phyloP scores from a whole-genome alignment of 306 rosid genomes.

The Vachellia collinsii region DNA sequence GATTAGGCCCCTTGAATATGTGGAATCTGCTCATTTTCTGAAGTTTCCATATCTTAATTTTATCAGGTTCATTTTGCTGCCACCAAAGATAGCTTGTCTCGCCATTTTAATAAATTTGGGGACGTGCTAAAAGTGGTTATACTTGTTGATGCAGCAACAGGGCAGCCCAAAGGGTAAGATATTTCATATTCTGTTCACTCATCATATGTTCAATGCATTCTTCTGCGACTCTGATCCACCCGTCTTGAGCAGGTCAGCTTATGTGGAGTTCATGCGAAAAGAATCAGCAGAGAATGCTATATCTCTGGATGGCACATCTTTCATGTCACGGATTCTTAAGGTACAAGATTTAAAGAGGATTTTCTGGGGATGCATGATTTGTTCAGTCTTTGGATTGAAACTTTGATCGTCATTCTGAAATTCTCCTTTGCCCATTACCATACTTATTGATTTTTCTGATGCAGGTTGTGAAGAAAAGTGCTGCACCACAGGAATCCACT shows the following conservation, averaged over 20 bases:
- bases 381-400: background rate
- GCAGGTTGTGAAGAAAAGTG: conserved; percentile 78
- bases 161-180: conserved; percentile 89
- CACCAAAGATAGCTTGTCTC: conserved; percentile 83
- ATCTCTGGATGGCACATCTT: conserved; percentile 90
- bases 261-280: conserved; percentile 90
- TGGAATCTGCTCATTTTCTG: conserved; percentile 37
- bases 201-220: conserved; percentile 4
- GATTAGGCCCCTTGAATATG: background rate
- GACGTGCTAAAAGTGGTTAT: conserved; percentile 83
- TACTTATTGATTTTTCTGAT: background rate
- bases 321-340: conserved; percentile 94
- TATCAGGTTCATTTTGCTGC: conserved; percentile 95
- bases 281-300: conserved; percentile 90
- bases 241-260: conserved; percentile 83
- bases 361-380: background rate
- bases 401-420: background rate
- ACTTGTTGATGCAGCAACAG: conserved; percentile 78
- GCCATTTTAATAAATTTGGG: conserved; percentile 89
- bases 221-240: conserved; percentile 24
- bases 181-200: conserved; percentile 31
- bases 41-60: conserved; percentile 20
- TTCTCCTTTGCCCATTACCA: background rate
- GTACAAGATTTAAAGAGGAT: conserved; percentile 40
- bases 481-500: conserved; percentile 57